phyloP scores from a whole-genome alignment of 1,139 yeast species.

The Eremothecium cymbalariae region DNA sequence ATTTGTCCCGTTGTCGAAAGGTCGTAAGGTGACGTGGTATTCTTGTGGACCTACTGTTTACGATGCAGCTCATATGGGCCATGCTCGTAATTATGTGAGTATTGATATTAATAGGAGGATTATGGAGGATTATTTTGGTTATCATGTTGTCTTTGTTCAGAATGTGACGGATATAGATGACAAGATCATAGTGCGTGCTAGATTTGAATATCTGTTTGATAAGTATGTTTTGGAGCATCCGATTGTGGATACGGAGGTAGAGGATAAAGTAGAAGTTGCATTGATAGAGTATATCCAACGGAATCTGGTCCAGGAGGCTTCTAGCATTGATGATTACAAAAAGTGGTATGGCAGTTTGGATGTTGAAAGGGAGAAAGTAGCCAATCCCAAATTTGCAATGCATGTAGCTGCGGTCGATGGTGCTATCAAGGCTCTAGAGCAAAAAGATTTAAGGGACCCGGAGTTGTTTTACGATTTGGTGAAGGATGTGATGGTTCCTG shows the following conservation, averaged over 20 bases:
- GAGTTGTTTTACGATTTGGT: conserved; percentile 42
- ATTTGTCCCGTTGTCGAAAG: conserved; percentile 53
- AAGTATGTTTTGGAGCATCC: conserved; percentile 37
- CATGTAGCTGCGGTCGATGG: conserved; percentile 54
- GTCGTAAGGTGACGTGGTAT: conserved; percentile 79
- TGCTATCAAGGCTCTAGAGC: conserved; percentile 42
- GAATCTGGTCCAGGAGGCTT: conserved; percentile 46
- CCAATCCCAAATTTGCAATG: conserved; percentile 82
- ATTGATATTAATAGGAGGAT: conserved; percentile 88
- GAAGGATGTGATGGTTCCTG: conserved; percentile 68
- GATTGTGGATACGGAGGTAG: conserved; percentile 27
- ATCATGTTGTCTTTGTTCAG: conserved; percentile 78
- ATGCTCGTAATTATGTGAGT: conserved; percentile 93
- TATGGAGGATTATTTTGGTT: conserved; percentile 83
- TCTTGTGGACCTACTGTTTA: conserved; percentile 99
- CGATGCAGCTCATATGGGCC: conserved; percentile 98
- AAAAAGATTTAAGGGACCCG: conserved; percentile 16
- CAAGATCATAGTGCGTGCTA: conserved; percentile 87
- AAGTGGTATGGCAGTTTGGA: conserved; percentile 48
- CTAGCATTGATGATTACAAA: conserved; percentile 35
- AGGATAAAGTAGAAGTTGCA: conserved; percentile 38
- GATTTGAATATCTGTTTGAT: conserved; percentile 77
- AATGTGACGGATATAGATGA: conserved; percentile 97
- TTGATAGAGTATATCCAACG: conserved; percentile 44
- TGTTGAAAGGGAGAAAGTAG: conserved; percentile 41